Conservation (phyloP, 352 stramenopile species). For the Saprolegnia parasitica region DNA sequence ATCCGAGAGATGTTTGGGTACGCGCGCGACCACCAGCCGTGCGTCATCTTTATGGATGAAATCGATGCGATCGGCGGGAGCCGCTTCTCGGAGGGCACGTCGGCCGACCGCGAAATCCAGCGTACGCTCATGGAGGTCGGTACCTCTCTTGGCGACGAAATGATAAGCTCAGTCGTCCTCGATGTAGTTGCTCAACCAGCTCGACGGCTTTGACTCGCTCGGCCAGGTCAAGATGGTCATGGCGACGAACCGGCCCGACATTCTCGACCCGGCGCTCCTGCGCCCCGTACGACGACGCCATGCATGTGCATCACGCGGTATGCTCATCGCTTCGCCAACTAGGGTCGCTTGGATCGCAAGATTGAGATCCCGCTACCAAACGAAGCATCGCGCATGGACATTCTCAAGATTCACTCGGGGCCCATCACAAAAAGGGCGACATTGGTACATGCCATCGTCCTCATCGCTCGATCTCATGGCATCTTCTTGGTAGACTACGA, state of each 20-base stretch:
- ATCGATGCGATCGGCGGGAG: conserved; percentile 99
- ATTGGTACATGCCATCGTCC: conserved; percentile 53
- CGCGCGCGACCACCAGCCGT: conserved; percentile 96
- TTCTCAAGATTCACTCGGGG: conserved; percentile 99
- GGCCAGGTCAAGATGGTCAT: conserved; percentile 99
- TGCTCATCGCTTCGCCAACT: background rate
- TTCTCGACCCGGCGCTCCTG: conserved; percentile 97
- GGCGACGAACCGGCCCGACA: conserved; percentile 99
- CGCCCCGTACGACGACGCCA: conserved; percentile 56
- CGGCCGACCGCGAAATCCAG: conserved; percentile 97
- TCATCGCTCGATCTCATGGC: background rate
- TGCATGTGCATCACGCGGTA: background rate
- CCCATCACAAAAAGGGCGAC: conserved; percentile 98
- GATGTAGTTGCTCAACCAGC: conserved; percentile 93
- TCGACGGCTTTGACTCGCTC: conserved; percentile 99
- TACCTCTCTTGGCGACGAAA: no score
- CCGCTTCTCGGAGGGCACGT: conserved; percentile 96
- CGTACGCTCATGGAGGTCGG: conserved; percentile 96
- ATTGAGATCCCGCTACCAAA: conserved; percentile 99
- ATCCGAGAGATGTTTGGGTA: conserved; percentile 99
- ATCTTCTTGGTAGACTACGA: conserved; percentile 87
- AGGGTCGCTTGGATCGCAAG: conserved; percentile 97
- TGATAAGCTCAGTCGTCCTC: background rate
- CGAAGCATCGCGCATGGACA: conserved; percentile 97
- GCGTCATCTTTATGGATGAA: conserved; percentile 99